Evolutionary conservation across 2,329 filamentous ascomycete species (phyloP).

Genomic region (Ceratocystis papillata): DNA sequence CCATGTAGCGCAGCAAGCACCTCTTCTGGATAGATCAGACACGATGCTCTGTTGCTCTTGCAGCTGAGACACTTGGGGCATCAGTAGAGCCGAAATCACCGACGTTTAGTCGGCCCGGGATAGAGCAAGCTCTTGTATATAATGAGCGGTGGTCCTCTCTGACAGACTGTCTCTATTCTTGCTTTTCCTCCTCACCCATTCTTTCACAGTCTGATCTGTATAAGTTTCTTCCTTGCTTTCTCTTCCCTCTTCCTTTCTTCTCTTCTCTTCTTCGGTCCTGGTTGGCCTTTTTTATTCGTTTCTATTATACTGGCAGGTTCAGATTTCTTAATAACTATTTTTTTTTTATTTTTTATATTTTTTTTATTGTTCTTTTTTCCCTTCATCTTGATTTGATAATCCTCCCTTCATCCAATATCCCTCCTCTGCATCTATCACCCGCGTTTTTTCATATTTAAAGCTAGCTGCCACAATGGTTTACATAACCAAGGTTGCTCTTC

Average conservation of each 20-base stretch:
- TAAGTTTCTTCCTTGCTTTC: background rate
- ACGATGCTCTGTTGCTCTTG: background rate
- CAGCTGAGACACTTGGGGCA: background rate
- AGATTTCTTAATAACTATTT: constrained; percentile 24
- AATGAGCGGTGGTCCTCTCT: constrained; percentile 11
- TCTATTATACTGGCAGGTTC: constrained; percentile 22
- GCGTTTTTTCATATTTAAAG: constrained; percentile 28
- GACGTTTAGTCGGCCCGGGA: background rate
- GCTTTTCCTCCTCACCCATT: constrained; percentile 23
- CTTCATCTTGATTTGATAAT: background rate
- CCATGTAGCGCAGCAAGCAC: background rate
- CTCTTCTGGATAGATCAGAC: background rate
- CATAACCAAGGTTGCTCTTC: constrained; percentile 30
- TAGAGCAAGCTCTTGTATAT: constrained; percentile 16
- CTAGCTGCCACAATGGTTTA: constrained; percentile 33
- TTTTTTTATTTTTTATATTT: constrained; percentile 27
- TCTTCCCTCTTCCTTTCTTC: constrained; percentile 3
- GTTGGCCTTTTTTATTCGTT: constrained; percentile 24
- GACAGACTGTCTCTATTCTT: constrained; percentile 1
- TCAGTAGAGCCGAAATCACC: background rate
- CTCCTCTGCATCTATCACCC: constrained; percentile 26
- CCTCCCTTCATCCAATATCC: constrained; percentile 17
- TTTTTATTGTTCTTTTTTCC: constrained; percentile 25
- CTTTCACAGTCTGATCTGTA: constrained; percentile 17
- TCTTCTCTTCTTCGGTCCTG: constrained; percentile 24